Percentiles rank a stretch among this genome's conserved stretches.
phyloP scores from a whole-genome alignment of 140 eudicot species.

The Stevia rebaudiana region DNA sequence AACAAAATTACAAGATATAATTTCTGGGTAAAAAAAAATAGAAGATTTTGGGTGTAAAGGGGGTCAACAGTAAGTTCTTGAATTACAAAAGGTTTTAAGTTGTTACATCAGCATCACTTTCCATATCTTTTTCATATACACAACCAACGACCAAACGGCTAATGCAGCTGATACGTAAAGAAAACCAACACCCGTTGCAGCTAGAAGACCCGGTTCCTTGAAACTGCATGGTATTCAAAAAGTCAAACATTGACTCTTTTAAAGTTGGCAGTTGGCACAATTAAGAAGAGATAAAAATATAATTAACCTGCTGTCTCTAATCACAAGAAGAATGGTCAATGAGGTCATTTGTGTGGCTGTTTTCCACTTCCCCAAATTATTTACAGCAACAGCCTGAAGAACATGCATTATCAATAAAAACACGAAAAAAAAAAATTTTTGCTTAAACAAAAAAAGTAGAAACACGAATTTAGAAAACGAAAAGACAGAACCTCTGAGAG shows the following conservation, averaged over 20 bases:
- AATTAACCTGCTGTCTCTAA: slow-evolving; percentile 73
- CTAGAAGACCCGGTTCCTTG: slow-evolving; percentile 48
- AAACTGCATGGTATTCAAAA: slow-evolving; percentile 38
- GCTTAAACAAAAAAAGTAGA: not conserved
- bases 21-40: not conserved
- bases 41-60: not conserved
- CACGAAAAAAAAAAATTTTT: not conserved
- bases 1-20: not conserved
- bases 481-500: slow-evolving; percentile 61
- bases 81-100: slow-evolving; percentile 8
- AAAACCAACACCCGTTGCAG: slow-evolving; percentile 55
- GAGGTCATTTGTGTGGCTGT: slow-evolving; percentile 95
- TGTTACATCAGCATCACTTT: slow-evolving; percentile 62
- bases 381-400: slow-evolving; percentile 93
- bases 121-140: slow-evolving; percentile 91
- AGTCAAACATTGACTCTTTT: not conserved
- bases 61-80: slow-evolving; percentile 10
- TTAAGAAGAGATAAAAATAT: not conserved
- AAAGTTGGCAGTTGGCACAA: not conserved
- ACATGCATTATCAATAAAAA: not conserved
- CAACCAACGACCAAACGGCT: slow-evolving; percentile 84
- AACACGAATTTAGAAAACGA: not conserved
- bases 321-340: slow-evolving; percentile 64
- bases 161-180: slow-evolving; percentile 79
- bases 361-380: slow-evolving; percentile 98